Evolutionary conservation across 805 yeast genomes (phyloP), one percentile per base, ranked within the genome.

Genomic region (Candida cerambycidarum): DNA sequence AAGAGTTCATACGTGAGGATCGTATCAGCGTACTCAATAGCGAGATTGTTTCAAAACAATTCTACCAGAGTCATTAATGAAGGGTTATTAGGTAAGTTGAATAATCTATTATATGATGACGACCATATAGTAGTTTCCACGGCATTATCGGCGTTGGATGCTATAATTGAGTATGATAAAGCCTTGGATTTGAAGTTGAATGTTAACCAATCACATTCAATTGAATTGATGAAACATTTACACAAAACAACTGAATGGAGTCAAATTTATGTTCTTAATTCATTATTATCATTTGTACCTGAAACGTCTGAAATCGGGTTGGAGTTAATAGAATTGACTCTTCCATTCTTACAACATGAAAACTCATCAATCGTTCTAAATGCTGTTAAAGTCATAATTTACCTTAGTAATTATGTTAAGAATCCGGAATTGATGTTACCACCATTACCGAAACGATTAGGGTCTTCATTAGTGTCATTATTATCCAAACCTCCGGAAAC

Each of bases 281-380:
- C 89, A 0, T 57, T 90, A 31, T 71, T 80, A 72, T 64, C 78
- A 6, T 87, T 74, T 58, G 83, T 83, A 1, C 97, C 98, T 2
- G 79, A 82, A 48, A 67, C 75, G 0, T 67, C 79, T n/a, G 69
- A 68, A 1, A 92, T 85, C 29, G 89, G 96, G 0, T 63, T 78
- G 32, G 69, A 70, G 3, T 56, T 90, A 53, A 79, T 88, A 17
- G 92, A 85, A 29, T 65, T 74, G 11, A 69, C 79, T 3, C 59
- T 84, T 5, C 89, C 96, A 0, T 78, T 82, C 31, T 64, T 92
- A 17, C 95, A 82, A 55, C 95, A 87, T 58, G 83, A 82, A 13
- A 89, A 87, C 61, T 71, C 95, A 0, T 76, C 93, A 0, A 93
- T 90, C 9, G 92, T 85, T 0, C 60, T 89, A 45, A 89, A 87